Conservation (phyloP, 805 yeast genomes). For the Pichia scutulata region DNA sequence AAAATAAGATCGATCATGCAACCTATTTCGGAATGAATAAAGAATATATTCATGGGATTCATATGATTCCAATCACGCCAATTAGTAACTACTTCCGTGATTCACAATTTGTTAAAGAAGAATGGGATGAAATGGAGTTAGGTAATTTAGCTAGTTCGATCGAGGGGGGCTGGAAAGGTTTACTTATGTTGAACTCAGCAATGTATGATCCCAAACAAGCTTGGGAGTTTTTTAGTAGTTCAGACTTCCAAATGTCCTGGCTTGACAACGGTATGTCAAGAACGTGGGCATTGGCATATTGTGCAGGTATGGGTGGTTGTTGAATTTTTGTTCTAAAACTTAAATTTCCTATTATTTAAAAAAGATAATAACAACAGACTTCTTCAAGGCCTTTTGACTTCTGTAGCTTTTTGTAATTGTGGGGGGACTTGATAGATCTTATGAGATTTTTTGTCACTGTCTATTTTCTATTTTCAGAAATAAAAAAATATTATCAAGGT, state of each 20-base stretch:
- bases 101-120: constrained; percentile 41
- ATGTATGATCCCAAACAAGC: constrained; percentile 35
- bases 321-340: no score
- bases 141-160: constrained; percentile 32
- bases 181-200: constrained; percentile 38
- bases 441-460: not conserved
- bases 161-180: constrained; percentile 62
- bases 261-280: constrained; percentile 57
- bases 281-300: constrained; percentile 54
- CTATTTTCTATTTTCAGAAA: not conserved
- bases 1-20: constrained; percentile 64
- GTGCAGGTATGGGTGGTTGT: constrained; percentile 40
- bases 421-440: not conserved
- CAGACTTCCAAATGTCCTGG: constrained; percentile 29
- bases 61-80: constrained; percentile 69
- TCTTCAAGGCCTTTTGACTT: not conserved
- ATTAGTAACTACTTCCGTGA: constrained; percentile 48
- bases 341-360: no score
- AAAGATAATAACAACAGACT: no score
- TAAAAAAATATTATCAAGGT: not conserved
- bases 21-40: constrained; percentile 58
- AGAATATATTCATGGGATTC: constrained; percentile 71
- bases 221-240: constrained; percentile 34
- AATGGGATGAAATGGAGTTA: constrained; percentile 30
- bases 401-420: not conserved